Evolutionary conservation across 2,329 filamentous ascomycete species (phyloP).

Genomic region (Fusarium newnesense): DNA sequence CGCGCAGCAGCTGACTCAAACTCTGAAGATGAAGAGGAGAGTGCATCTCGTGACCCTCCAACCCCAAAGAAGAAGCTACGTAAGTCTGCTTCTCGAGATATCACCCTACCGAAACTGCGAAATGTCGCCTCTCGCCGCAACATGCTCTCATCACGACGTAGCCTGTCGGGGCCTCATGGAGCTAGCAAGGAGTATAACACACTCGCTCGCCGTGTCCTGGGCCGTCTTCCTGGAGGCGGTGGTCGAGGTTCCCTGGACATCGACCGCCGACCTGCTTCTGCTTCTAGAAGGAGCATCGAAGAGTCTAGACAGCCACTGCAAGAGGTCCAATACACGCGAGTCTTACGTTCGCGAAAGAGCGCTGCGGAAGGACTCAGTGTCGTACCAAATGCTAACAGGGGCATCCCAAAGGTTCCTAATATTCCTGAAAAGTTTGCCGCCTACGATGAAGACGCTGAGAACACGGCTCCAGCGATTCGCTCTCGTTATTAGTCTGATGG

Average conservation of each 20-base stretch:
- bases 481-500: slow-evolving; percentile 39
- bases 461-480: slow-evolving; percentile 46
- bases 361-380: slow-evolving; percentile 50
- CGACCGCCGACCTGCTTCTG: slow-evolving; percentile 24
- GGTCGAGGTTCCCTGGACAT: slow-evolving; percentile 29
- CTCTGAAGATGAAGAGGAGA: slow-evolving; percentile 49
- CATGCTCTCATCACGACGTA: slow-evolving; percentile 42
- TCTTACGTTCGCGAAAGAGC: slow-evolving; percentile 42
- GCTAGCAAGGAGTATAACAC: slow-evolving; percentile 37
- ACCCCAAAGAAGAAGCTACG: slow-evolving; percentile 62
- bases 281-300: slow-evolving; percentile 34
- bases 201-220: slow-evolving; percentile 42
- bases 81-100: slow-evolving; percentile 59
- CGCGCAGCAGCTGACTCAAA: slow-evolving; percentile 53
- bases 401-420: slow-evolving; percentile 57
- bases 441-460: slow-evolving; percentile 50
- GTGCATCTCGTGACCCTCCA: slow-evolving; percentile 28
- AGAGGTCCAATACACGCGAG: slow-evolving; percentile 38
- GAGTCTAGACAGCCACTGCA: slow-evolving; percentile 26
- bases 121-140: slow-evolving; percentile 41
- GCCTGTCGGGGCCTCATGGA: slow-evolving; percentile 41
- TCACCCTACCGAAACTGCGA: slow-evolving; percentile 50
- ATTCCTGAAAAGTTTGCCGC: slow-evolving; percentile 56
- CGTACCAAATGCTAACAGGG: slow-evolving; percentile 58
- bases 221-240: slow-evolving; percentile 37